These are phyloP conservation scores for Porodaedalea pini DNA, from an alignment of 1,284 basidiomycete species.

Conservation along the genomic window DNA sequence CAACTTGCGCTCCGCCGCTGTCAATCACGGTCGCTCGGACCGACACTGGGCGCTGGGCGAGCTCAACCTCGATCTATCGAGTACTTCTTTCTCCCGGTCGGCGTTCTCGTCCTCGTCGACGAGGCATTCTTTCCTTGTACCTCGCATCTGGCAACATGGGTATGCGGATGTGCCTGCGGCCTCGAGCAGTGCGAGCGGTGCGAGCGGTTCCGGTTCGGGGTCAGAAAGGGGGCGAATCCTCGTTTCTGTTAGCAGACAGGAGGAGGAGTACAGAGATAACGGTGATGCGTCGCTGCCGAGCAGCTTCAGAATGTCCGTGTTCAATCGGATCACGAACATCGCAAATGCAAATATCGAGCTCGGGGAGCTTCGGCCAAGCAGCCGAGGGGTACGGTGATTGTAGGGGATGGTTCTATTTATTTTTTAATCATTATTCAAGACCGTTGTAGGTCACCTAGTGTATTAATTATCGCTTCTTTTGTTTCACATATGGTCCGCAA, in stretches of 20 bases:
- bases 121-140: background rate
- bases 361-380: background rate
- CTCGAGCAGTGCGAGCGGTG: too few relatives aligned
- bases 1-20: constrained; percentile 10
- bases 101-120: too few relatives aligned
- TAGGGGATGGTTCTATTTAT: background rate
- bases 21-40: background rate
- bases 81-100: background rate
- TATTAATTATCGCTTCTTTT: too few relatives aligned
- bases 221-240: background rate
- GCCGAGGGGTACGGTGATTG: background rate
- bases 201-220: too few relatives aligned
- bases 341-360: background rate
- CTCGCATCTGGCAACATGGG: background rate
- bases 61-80: background rate
- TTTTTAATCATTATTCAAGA: background rate
- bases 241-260: background rate
- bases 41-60: constrained; percentile 4
- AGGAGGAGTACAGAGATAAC: background rate
- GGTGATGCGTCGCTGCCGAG: background rate
- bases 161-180: too few relatives aligned
- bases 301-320: background rate
- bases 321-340: background rate
- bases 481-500: too few relatives aligned
- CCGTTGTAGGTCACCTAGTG: background rate